Percentiles rank a stretch among this genome's conserved stretches.
Evolutionary conservation across 1,139 yeast species (phyloP).

Genomic region (Debaryomyces udenii): DNA sequence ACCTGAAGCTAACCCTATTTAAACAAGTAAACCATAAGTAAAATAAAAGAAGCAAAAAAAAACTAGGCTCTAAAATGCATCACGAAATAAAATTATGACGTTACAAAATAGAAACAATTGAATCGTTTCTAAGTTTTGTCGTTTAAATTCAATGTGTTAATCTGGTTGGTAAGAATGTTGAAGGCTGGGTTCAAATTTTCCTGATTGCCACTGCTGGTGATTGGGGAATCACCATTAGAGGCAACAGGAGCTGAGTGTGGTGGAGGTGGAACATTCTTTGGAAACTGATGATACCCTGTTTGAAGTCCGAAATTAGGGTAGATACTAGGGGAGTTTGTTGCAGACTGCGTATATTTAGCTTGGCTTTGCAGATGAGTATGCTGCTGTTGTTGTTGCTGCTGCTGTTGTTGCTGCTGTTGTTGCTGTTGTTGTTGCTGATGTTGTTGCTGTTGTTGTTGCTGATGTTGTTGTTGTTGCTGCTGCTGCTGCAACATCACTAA

Average conservation of each 20-base stretch:
- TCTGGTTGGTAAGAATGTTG: slow-evolving; percentile 29
- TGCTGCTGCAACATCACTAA: slow-evolving; percentile 26
- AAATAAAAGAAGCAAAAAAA: slow-evolving; percentile 1
- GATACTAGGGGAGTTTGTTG: slow-evolving; percentile 29
- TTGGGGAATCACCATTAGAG: slow-evolving; percentile 9
- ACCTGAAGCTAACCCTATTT: not conserved
- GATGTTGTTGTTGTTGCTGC: slow-evolving; percentile 17
- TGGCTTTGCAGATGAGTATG: slow-evolving; percentile 11
- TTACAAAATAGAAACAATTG: not conserved
- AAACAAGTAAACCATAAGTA: slow-evolving; percentile 1
- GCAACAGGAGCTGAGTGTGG: slow-evolving; percentile 17
- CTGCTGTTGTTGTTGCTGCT: slow-evolving; percentile 13
- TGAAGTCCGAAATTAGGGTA: slow-evolving; percentile 24
- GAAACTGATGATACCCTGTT: slow-evolving; percentile 12
- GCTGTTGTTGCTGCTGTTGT: too few species aligned
- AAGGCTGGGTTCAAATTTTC: slow-evolving; percentile 19
- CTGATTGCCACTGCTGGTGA: slow-evolving; percentile 3
- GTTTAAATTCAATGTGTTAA: slow-evolving; percentile 42
- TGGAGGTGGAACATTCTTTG: slow-evolving; percentile 13
- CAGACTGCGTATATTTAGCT: slow-evolving; percentile 25
- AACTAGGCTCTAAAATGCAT: slow-evolving; percentile 6
- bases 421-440: slow-evolving; percentile 10
- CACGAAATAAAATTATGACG: slow-evolving; percentile 4
- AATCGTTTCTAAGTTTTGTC: not conserved
- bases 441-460: slow-evolving; percentile 10